These are phyloP conservation scores for Helianthus tuberosus DNA, from an alignment of 129 eudicot genomes.

Conservation along the genomic window DNA sequence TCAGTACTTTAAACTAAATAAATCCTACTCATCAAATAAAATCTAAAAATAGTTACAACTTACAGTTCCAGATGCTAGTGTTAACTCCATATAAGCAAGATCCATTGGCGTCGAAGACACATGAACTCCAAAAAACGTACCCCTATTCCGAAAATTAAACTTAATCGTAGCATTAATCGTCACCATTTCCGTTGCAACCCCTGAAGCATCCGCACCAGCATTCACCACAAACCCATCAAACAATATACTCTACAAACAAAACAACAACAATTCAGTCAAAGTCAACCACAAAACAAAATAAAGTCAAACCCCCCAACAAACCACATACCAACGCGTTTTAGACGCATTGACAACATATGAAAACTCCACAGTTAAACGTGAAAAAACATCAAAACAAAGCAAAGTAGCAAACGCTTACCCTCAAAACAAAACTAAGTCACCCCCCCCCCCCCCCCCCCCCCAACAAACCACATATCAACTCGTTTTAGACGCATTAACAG, in stretches of 20 bases:
- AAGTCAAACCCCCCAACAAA: too few species aligned
- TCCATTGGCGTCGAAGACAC: conserved; percentile 80
- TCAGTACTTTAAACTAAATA: not conserved
- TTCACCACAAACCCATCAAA: conserved; percentile 65
- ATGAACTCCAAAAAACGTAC: conserved; percentile 93
- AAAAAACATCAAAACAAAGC: too few species aligned
- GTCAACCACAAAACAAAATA: too few species aligned
- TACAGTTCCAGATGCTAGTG: conserved; percentile 83
- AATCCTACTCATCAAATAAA: conserved; percentile 1
- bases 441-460: too few species aligned
- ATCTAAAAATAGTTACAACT: conserved; percentile 15
- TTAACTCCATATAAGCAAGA: conserved; percentile 62
- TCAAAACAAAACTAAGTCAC: not conserved
- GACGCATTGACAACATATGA: too few species aligned
- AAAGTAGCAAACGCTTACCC: too few species aligned
- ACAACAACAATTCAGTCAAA: not conserved
- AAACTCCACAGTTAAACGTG: too few species aligned
- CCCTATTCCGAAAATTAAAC: conserved; percentile 61
- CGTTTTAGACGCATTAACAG: too few species aligned
- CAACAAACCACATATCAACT: too few species aligned
- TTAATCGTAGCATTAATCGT: conserved; percentile 69
- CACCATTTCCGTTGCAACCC: conserved; percentile 92
- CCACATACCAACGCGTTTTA: too few species aligned
- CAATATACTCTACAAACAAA: conserved; percentile 63
- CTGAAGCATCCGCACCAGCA: conserved; percentile 77